Conservation (phyloP, 139 green algal species). For the Chlorella sp. region DNA sequence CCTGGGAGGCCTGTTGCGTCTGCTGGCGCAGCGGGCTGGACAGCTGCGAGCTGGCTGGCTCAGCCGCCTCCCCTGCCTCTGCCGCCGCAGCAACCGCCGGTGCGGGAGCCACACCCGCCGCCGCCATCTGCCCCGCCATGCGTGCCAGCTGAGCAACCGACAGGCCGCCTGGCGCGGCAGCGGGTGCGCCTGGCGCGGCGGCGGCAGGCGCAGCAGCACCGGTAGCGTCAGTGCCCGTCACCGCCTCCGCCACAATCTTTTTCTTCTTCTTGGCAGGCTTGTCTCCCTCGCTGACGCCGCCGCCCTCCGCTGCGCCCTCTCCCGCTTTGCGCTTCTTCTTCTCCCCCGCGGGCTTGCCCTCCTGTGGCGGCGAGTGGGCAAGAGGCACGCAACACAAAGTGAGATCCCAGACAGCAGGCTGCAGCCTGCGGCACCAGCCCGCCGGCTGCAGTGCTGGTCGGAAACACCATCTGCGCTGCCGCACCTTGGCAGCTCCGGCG, state of each 20-base stretch:
- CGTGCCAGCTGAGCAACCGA: conserved; percentile 13
- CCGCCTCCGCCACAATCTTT: neutral
- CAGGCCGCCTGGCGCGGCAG: neutral
- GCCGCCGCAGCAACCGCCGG: neutral
- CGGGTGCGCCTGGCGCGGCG: neutral
- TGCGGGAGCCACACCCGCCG: neutral
- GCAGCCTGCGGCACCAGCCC: too few relatives aligned
- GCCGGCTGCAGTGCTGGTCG: neutral
- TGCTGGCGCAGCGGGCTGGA: neutral
- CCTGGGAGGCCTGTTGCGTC: too few relatives aligned
- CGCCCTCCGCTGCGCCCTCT: neutral
- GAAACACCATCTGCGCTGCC: neutral
- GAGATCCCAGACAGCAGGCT: neutral
- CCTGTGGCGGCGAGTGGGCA: neutral
- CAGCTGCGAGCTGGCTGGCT: neutral
- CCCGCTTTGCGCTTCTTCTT: conserved; percentile 23
- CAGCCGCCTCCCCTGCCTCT: neutral
- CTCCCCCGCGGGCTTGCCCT: neutral
- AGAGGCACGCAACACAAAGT: neutral
- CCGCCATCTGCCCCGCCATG: conserved; percentile 5
- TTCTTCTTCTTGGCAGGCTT: conserved; percentile 27
- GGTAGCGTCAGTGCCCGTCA: too few relatives aligned
- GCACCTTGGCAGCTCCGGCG: neutral
- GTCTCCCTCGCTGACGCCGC: neutral
- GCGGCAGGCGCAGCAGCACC: neutral